A percentile compares a stretch with the other conserved stretches of the same genome.
Conservation (phyloP, 1,284 basidiomycete genomes). For the Phylloporus sp. region DNA sequence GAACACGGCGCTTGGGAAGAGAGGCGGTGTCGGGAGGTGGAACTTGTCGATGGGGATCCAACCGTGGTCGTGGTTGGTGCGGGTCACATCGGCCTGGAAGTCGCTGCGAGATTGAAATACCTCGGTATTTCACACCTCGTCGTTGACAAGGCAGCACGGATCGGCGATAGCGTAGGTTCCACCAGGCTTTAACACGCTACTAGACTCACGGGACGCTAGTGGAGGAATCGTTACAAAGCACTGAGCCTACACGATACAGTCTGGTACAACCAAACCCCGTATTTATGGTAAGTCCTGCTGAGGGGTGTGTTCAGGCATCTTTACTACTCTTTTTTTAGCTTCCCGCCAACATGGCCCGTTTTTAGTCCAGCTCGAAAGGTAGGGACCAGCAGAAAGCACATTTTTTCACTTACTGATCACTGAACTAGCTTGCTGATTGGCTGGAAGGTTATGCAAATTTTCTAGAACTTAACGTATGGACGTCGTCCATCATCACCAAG, state of each 20-base stretch:
- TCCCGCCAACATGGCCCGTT: conserved; percentile 45
- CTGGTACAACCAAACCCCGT: conserved; percentile 35
- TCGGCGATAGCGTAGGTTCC: conserved; percentile 39
- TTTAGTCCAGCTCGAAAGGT: conserved; percentile 42
- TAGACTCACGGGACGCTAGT: conserved; percentile 19
- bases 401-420: neutral
- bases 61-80: conserved; percentile 41
- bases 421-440: conserved; percentile 57
- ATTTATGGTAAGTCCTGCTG: conserved; percentile 27
- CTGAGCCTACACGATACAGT: conserved; percentile 33
- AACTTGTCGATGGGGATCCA: conserved; percentile 32
- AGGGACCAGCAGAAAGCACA: neutral
- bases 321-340: conserved; percentile 22
- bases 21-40: conserved; percentile 26
- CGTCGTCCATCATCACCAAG: conserved; percentile 44
- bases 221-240: conserved; percentile 40
- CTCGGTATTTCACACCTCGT: conserved; percentile 41
- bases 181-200: neutral
- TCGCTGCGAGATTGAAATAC: conserved; percentile 42
- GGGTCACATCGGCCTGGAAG: conserved; percentile 42
- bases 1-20: conserved; percentile 37
- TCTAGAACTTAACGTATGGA: conserved; percentile 64
- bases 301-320: neutral
- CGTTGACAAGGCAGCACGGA: conserved; percentile 38
- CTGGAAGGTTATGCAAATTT: conserved; percentile 59